Percentiles rank a stretch among this genome's conserved stretches.
Conservation (phyloP, 306 rosid genomes). For the Hippophae gyantsensis region DNA sequence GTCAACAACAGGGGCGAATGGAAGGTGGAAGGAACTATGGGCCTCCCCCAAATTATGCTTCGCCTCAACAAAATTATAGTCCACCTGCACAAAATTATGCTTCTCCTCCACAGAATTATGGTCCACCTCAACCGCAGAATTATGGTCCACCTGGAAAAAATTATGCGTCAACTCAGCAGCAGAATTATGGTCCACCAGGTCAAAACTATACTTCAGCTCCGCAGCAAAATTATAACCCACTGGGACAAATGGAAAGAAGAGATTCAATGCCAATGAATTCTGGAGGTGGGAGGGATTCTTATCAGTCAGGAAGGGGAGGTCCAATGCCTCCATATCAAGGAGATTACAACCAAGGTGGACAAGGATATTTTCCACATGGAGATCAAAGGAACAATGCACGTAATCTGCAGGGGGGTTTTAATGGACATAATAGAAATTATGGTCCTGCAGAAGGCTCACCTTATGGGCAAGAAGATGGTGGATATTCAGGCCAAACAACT, state of each 20-base stretch:
- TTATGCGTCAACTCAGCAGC: slow-evolving; percentile 21
- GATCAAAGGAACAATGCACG: slow-evolving; percentile 30
- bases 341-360: slow-evolving; percentile 33
- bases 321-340: slow-evolving; percentile 42
- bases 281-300: slow-evolving; percentile 30
- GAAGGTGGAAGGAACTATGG: slow-evolving; percentile 38
- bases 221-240: slow-evolving; percentile 30
- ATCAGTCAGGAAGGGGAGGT: slow-evolving; percentile 24
- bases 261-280: slow-evolving; percentile 25
- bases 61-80: slow-evolving; percentile 34
- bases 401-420: slow-evolving; percentile 38
- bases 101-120: neutral
- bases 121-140: slow-evolving; percentile 17
- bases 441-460: slow-evolving; percentile 14
- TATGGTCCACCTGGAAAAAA: slow-evolving; percentile 27
- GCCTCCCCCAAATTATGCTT: slow-evolving; percentile 25
- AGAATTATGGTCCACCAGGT: slow-evolving; percentile 16
- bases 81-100: slow-evolving; percentile 12
- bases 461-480: slow-evolving; percentile 25
- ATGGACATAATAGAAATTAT: slow-evolving; percentile 14
- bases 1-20: slow-evolving; percentile 3
- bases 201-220: slow-evolving; percentile 31
- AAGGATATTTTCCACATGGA: slow-evolving; percentile 33
- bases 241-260: slow-evolving; percentile 44
- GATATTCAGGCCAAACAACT: slow-evolving; percentile 21